Conservation (phyloP, 129 eudicot species). For the Logfia minima region DNA sequence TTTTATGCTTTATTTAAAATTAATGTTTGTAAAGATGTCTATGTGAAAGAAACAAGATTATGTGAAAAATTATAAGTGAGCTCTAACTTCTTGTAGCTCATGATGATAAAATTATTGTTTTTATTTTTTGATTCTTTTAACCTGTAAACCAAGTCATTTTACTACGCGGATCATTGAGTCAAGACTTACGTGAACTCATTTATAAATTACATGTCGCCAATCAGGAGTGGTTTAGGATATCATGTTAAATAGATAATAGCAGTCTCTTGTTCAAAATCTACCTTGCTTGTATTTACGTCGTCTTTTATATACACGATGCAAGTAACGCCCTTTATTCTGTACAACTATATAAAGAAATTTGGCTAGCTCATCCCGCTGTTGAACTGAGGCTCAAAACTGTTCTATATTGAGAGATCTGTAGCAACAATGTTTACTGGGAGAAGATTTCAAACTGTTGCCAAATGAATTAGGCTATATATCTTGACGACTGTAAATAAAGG, state of each 20-base stretch:
- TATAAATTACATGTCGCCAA: not conserved
- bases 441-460: not conserved
- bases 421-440: not conserved
- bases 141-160: not conserved
- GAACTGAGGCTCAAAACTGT: not conserved
- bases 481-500: not conserved
- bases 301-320: not conserved
- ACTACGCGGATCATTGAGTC: not conserved
- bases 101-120: not conserved
- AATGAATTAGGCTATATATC: not conserved
- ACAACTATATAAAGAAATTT: not conserved
- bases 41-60: constrained; percentile 1
- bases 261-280: not conserved
- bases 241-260: not conserved
- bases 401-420: not conserved
- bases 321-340: not conserved
- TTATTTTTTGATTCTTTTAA: not conserved
- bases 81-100: not conserved
- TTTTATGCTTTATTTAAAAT: not conserved
- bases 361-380: not conserved
- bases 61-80: not conserved
- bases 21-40: not conserved
- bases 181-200: not conserved
- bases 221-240: not conserved
- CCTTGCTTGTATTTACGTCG: not conserved